These are phyloP conservation scores for Globisporangium sylvaticum DNA, from an alignment of 352 stramenopile genomes.

Conservation along the genomic window DNA sequence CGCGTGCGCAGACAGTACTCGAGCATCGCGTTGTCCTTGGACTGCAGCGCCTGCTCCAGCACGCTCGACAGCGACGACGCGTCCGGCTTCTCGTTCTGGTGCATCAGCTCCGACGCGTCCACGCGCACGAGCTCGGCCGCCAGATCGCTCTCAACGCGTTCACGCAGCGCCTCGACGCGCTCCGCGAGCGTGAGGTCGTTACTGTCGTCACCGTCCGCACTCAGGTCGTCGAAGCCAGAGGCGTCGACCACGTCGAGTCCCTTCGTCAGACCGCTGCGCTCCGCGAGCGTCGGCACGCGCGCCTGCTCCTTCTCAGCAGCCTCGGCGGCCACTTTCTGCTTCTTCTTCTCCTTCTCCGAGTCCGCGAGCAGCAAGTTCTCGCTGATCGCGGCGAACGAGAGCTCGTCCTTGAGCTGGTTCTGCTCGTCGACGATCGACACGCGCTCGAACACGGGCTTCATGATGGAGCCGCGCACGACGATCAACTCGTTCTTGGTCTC, in stretches of 20 bases:
- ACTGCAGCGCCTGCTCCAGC: constrained; percentile 79
- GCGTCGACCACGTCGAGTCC: constrained; percentile 60
- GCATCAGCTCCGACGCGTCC: constrained; percentile 31
- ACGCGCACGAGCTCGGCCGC: constrained; percentile 53
- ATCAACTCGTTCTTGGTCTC: constrained; percentile 36
- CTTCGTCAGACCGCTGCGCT: constrained; percentile 56
- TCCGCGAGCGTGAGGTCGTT: constrained; percentile 70
- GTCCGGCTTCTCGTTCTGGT: constrained; percentile 48
- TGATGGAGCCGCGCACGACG: constrained; percentile 60
- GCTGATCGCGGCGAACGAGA: constrained; percentile 56
- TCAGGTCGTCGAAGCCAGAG: constrained; percentile 60
- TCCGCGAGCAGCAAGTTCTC: constrained; percentile 61
- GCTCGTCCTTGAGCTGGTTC: constrained; percentile 48
- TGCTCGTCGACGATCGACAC: constrained; percentile 58
- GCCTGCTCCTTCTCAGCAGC: constrained; percentile 46
- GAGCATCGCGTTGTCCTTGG: constrained; percentile 83
- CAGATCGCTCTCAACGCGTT: constrained; percentile 71
- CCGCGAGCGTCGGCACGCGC: constrained; percentile 68
- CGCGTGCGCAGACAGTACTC: constrained; percentile 80
- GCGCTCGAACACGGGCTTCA: constrained; percentile 80
- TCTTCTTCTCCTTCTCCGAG: constrained; percentile 46
- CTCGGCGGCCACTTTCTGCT: constrained; percentile 45
- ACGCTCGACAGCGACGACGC: constrained; percentile 80
- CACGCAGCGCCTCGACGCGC: constrained; percentile 67
- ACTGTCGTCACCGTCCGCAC: constrained; percentile 26